phyloP scores from a whole-genome alignment of 1,284 basidiomycete genomes.

The Phylloboletellus chloephorus region DNA sequence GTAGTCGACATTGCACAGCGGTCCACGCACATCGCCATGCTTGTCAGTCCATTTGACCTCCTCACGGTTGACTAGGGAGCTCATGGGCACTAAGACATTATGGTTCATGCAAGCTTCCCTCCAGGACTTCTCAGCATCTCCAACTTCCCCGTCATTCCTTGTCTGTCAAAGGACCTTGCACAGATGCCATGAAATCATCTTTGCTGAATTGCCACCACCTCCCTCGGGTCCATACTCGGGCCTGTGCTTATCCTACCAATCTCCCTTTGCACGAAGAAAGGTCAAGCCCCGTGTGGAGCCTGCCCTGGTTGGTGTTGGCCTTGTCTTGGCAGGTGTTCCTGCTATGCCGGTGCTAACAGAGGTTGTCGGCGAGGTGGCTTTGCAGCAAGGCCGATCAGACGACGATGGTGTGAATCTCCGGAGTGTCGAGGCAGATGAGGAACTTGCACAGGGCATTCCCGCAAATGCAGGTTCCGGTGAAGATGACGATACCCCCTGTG shows the following conservation, averaged over 20 bases:
- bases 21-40: slow-evolving; percentile 90
- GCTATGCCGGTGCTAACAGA: slow-evolving; percentile 73
- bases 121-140: slow-evolving; percentile 70
- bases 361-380: slow-evolving; percentile 75
- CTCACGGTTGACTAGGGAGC: slow-evolving; percentile 15
- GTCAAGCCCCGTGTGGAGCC: slow-evolving; percentile 71
- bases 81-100: slow-evolving; percentile 59
- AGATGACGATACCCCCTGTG: slow-evolving; percentile 34
- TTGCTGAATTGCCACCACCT: slow-evolving; percentile 76
- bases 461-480: slow-evolving; percentile 33
- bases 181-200: slow-evolving; percentile 95
- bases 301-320: slow-evolving; percentile 81
- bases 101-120: slow-evolving; percentile 98
- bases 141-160: slow-evolving; percentile 76
- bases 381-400: slow-evolving; percentile 81
- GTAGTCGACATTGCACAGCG: slow-evolving; percentile 81
- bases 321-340: slow-evolving; percentile 72
- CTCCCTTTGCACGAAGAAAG: slow-evolving; percentile 53
- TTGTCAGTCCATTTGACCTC: slow-evolving; percentile 53
- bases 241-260: slow-evolving; percentile 42
- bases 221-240: slow-evolving; percentile 60
- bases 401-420: slow-evolving; percentile 46
- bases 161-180: slow-evolving; percentile 93
- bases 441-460: slow-evolving; percentile 23
- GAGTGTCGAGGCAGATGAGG: slow-evolving; percentile 45